A percentile compares a stretch with the other conserved stretches of the same genome.
Conservation (phyloP, 768 basidiomycete genomes). For the Phanerochaete sordida region DNA sequence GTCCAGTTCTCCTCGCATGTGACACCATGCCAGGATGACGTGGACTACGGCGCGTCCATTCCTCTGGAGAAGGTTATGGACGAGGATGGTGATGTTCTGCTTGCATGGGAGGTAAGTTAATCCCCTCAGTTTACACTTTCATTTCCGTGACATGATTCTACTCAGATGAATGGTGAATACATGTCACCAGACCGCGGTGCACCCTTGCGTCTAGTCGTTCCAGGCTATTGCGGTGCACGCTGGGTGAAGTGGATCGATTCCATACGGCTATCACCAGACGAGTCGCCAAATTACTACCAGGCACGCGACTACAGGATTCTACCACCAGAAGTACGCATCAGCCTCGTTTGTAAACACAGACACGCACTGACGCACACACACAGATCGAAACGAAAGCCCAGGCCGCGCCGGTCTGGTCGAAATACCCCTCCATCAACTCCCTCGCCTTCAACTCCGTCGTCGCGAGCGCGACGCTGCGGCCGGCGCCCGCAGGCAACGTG, state of each 20-base stretch:
- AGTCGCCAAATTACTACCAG: conserved; percentile 15
- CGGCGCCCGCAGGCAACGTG: background rate
- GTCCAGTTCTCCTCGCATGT: conserved; percentile 60
- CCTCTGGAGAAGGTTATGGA: conserved; percentile 47
- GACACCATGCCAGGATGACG: conserved; percentile 58
- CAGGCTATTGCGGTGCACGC: conserved; percentile 12
- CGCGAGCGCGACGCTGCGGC: conserved; percentile 21
- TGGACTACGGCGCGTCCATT: conserved; percentile 63
- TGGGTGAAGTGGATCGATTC: conserved; percentile 15
- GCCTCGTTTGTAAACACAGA: background rate
- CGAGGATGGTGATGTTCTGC: conserved; percentile 46
- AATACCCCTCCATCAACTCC: conserved; percentile 56
- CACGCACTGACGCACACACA: background rate
- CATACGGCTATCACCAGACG: conserved; percentile 2
- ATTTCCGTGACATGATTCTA: background rate
- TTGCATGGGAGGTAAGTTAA: conserved; percentile 55
- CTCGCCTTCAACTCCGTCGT: conserved; percentile 65
- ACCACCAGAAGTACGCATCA: conserved; percentile 10
- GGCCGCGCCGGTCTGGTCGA: conserved; percentile 41
- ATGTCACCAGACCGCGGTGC: conserved; percentile 9
- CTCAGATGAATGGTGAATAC: conserved; percentile 1
- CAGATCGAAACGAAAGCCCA: conserved; percentile 22
- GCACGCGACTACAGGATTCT: conserved; percentile 13
- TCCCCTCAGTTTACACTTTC: background rate
- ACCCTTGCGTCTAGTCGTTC: conserved; percentile 10